These are phyloP conservation scores for Colletotrichum sp. DNA, from an alignment of 2,329 filamentous ascomycete genomes.

Conservation along the genomic window DNA sequence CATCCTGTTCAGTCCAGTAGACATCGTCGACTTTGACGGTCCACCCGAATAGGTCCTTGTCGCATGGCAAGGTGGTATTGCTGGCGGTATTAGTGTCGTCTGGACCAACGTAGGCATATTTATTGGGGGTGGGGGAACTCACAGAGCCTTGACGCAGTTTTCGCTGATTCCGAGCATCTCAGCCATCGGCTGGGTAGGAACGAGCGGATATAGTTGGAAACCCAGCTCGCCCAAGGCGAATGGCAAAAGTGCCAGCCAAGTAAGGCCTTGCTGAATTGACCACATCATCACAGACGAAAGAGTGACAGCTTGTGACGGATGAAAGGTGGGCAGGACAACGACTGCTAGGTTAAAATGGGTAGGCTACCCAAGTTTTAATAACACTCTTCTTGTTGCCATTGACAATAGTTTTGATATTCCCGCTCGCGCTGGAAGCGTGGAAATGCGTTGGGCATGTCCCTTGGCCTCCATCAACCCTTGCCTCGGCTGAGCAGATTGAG, in stretches of 20 bases:
- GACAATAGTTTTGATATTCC: background rate
- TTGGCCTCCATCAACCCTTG: background rate
- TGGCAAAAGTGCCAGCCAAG: background rate
- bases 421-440: background rate
- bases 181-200: background rate
- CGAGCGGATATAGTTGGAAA: background rate
- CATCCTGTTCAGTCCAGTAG: conserved; percentile 6
- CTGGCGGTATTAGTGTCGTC: background rate
- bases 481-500: background rate
- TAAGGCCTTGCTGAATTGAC: background rate
- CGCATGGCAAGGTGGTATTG: conserved; percentile 3
- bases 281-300: background rate
- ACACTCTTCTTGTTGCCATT: background rate
- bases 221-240: background rate
- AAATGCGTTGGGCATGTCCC: background rate
- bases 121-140: background rate
- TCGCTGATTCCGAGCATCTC: background rate
- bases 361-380: background rate
- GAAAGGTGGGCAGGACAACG: background rate
- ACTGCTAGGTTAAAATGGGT: background rate
- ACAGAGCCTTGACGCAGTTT: background rate
- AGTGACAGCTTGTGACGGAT: background rate
- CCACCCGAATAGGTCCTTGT: background rate
- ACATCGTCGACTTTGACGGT: conserved; percentile 6
- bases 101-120: background rate